Evolutionary conservation across 2,329 filamentous ascomycete genomes (phyloP).

Genomic region (Venturia oleaginea): DNA sequence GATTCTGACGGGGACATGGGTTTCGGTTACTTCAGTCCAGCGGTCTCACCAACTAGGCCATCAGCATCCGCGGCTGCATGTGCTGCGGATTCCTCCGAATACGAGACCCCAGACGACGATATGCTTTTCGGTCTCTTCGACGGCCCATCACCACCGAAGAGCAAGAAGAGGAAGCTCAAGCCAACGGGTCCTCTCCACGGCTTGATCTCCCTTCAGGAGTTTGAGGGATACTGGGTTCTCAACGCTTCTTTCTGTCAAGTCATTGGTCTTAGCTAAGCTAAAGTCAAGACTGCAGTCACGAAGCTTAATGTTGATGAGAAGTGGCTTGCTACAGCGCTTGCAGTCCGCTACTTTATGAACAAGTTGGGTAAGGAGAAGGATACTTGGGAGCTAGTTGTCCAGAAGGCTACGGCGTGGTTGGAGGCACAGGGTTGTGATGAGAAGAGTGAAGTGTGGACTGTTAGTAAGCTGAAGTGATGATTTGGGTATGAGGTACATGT

Average conservation of each 20-base stretch:
- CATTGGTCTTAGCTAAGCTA: conserved; percentile 17
- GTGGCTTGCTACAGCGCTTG: conserved; percentile 31
- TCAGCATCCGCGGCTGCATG: not conserved
- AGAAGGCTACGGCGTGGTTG: conserved; percentile 50
- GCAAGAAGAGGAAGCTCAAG: not conserved
- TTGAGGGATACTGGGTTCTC: conserved; percentile 46
- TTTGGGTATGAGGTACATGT: no score
- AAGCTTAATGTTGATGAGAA: conserved; percentile 16
- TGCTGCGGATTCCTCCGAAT: not conserved
- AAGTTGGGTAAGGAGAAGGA: conserved; percentile 40
- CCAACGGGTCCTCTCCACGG: conserved; percentile 10
- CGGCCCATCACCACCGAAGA: not conserved
- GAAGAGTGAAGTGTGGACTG: conserved; percentile 6
- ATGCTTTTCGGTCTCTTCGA: not conserved
- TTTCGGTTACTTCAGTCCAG: not conserved
- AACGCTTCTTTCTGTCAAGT: conserved; percentile 19
- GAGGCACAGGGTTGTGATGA: conserved; percentile 16
- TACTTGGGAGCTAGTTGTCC: conserved; percentile 55
- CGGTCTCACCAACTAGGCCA: not conserved
- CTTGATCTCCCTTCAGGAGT: conserved; percentile 48
- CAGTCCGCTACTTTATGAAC: conserved; percentile 41
- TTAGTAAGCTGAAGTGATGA: conserved; percentile 1
- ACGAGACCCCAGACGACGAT: not conserved
- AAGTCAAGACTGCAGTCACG: conserved; percentile 7
- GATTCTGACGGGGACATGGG: not conserved